phyloP scores from a whole-genome alignment of 345 rosid species.

The Excoecaria cochinchinensis region DNA sequence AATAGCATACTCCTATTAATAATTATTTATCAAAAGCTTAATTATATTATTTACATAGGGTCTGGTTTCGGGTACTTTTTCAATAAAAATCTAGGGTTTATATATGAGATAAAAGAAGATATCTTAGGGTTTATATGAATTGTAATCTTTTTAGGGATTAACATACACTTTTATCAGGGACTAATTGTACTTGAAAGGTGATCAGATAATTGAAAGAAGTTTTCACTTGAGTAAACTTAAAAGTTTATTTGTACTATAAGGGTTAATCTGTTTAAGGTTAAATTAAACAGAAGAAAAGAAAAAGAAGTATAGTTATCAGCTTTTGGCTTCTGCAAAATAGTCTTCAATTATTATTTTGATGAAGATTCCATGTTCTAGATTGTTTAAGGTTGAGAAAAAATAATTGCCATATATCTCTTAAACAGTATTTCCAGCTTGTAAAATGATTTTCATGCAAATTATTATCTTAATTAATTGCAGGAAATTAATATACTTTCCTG shows the following conservation, averaged over 20 bases:
- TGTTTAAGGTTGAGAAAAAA: constrained; percentile 5
- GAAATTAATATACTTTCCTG: too few species aligned
- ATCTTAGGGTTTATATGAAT: neutral
- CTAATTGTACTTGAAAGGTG: neutral
- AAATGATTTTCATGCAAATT: too few species aligned
- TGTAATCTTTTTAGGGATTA: neutral
- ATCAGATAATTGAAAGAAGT: neutral
- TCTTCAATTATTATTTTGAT: constrained; percentile 19
- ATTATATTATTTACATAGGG: too few species aligned
- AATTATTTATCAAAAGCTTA: too few species aligned
- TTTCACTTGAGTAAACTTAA: neutral
- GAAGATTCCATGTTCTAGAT: constrained; percentile 20
- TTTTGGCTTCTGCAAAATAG: constrained; percentile 25
- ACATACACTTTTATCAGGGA: neutral
- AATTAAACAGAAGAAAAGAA: constrained; percentile 1
- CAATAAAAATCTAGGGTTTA: too few species aligned
- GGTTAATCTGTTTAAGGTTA: neutral
- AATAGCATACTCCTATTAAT: too few species aligned
- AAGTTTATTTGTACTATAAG: neutral
- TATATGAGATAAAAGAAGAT: neutral
- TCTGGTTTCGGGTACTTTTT: too few species aligned
- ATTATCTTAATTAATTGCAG: too few species aligned
- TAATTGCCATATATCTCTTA: too few species aligned
- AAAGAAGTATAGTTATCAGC: constrained; percentile 17
- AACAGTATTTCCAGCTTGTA: too few species aligned